Base-by-base conservation (phyloP, 108 stramenopile species). In the Tribonema minus region DNA sequence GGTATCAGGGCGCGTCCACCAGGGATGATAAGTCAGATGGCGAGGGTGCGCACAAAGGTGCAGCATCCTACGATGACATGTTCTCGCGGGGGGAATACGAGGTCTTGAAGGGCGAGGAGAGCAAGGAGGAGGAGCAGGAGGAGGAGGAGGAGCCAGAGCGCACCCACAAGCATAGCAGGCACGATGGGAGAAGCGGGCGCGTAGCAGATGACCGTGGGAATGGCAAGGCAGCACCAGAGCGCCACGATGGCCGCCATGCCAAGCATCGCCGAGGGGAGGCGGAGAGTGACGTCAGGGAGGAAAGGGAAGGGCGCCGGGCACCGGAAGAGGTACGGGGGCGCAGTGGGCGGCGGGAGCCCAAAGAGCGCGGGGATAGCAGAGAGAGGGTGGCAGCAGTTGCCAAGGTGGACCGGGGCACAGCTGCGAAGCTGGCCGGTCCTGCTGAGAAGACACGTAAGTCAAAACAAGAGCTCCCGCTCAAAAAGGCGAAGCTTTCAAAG, bases 31-130 rank as follows among this genome's bases (percentile, higher is more conserved):
- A 27, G 31, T 62, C 15, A 32, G 28, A 0, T 1, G 31, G 30
- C 27, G 30, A 29, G 2, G 0, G 28, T 6, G 6, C 31, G 31
- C 5, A 1, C 1, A 29, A 34, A 20, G 4, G 34, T 2, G 34
- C 6, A 9, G 34, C 23, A 36, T 1, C 25, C 23, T 25, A 7
- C 12, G 31, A 5, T 33, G 32, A 15, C 27, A 28, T 39, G 26
- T 1, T 25, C 59, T 3, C 12, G 27, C 1, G 25, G 58, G 68
- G 67, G 76, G 76, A 77, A 20, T 54, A 58, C 27, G 76, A 67
- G 20, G 67, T 30, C n/a, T n/a, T n/a, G 37, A 68, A 77, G 68
- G 30, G 67, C 0, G 35, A 68, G 67, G 58, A 61, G 40, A 38
- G 76, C 35, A 58, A 68, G 67, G 60, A 9, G 1, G 59, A 77